A percentile compares a stretch with the other conserved stretches of the same genome.
These are phyloP conservation scores for Chenopodium suecicum DNA, from an alignment of 148 eudicot species.

Conservation along the genomic window DNA sequence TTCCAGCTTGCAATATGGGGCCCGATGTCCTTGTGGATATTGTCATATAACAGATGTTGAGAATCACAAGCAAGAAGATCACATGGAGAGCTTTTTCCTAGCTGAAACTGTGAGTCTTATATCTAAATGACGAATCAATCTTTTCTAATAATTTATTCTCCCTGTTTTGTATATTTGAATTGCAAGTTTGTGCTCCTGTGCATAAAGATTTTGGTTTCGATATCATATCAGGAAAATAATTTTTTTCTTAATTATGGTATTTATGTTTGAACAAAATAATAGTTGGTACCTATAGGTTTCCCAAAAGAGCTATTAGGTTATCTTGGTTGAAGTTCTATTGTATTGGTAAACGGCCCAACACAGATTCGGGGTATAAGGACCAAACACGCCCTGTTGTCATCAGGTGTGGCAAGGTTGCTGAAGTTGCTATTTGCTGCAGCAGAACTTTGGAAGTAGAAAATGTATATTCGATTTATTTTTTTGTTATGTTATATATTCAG, in stretches of 20 bases:
- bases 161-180: background rate
- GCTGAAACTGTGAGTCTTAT: slow-evolving; percentile 87
- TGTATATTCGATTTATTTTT: too few relatives aligned
- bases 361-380: too few relatives aligned
- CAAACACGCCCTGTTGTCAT: too few relatives aligned
- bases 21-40: slow-evolving; percentile 95
- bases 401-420: too few relatives aligned
- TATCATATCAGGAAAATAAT: background rate
- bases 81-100: slow-evolving; percentile 98
- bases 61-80: slow-evolving; percentile 92
- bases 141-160: background rate
- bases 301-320: background rate
- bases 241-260: background rate
- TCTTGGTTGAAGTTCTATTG: background rate
- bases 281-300: background rate
- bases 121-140: slow-evolving; percentile 3
- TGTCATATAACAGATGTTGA: slow-evolving; percentile 97
- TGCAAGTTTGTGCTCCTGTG: background rate
- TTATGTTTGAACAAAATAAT: background rate
- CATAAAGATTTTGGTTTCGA: background rate
- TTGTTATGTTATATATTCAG: too few relatives aligned
- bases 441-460: too few relatives aligned
- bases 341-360: too few relatives aligned
- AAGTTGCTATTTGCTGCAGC: too few relatives aligned
- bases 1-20: slow-evolving; percentile 90